phyloP scores from a whole-genome alignment of 148 eudicot species.

The Mesembryanthemum crystallinum region DNA sequence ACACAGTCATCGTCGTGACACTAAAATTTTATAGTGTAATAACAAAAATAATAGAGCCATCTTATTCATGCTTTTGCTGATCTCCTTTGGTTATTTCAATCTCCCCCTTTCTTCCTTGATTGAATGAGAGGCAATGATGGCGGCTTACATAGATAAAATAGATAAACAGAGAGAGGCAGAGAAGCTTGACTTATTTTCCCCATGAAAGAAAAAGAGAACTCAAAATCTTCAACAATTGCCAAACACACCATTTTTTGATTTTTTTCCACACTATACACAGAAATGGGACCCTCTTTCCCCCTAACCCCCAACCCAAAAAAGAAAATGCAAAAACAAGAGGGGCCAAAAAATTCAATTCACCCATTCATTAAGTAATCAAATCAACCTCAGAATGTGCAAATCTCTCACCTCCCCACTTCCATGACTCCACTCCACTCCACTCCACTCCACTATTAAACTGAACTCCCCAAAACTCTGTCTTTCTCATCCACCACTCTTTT shows the following conservation, averaged over 20 bases:
- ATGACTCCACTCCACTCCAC: too few relatives aligned
- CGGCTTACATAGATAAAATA: not conserved
- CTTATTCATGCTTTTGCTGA: constrained; percentile 10
- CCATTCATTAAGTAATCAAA: constrained; percentile 19
- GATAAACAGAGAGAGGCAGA: not conserved
- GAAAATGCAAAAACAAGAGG: not conserved
- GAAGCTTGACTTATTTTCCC: constrained; percentile 18
- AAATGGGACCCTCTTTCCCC: constrained; percentile 17
- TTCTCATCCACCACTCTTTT: constrained; percentile 20
- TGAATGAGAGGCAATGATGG: constrained; percentile 12
- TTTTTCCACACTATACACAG: constrained; percentile 13
- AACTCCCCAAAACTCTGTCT: not conserved
- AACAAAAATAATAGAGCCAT: not conserved
- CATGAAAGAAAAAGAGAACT: not conserved
- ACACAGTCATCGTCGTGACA: not conserved
- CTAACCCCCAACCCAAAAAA: not conserved
- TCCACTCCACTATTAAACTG: constrained; percentile 16
- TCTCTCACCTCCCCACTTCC: constrained; percentile 1
- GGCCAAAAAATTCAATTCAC: not conserved
- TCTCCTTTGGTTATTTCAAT: not conserved
- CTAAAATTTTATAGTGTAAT: not conserved
- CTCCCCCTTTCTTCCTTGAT: constrained; percentile 15
- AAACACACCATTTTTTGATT: constrained; percentile 17
- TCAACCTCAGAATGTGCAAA: constrained; percentile 20
- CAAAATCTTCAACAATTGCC: constrained; percentile 19